Base-by-base conservation (phyloP, 2,329 filamentous ascomycete species). In the Talaromyces verruculosus region DNA sequence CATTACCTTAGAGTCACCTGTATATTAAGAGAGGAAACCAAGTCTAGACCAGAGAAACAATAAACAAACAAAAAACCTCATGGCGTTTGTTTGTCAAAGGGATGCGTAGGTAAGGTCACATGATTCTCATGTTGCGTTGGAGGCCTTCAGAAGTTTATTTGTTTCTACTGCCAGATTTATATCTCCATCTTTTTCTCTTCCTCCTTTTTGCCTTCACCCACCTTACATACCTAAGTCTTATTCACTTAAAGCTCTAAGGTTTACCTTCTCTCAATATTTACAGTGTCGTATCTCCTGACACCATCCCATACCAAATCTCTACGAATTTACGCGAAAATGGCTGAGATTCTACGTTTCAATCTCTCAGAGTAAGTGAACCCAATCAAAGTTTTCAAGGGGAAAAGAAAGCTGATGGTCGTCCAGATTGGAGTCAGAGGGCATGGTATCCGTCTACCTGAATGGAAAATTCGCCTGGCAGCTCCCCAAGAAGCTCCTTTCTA, bases 391-490 rank as follows among this genome's bases (percentile, higher is more conserved):
- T 51, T 51, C n/a, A n/a, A n/a, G n/a, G 0, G 13, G 25, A 0
- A 19, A 19, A 25, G 39, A 22, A 45, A 15, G 41, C 33, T 65
- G 55, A 65, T 37, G 11, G 15, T 28, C 5, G 8, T 30, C 11
- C 37, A 63, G 64, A 22, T 33, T 66, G 5, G 64, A 66, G 25
- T 62, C 64, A 17, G 51, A 53, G 8, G 64, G 64, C 4, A 57
- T 63, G 49, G 49, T 63, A 0, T 63, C 61, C 11, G 65, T 66
- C 1, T 66, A 66, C 28, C 6, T 59, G 2, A 51, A 66, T n/a
- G 65, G 61, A 5, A 59, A 45, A 25, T 66, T 66, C 11, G 22
- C 39, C 8, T 66, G 65, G 65, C 60, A 60, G 17, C 17, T 66
- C 0, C 61, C 65, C 1, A 63, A 60, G 17, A 63, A 51, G 2